These are phyloP conservation scores for Cardamine occulta DNA, from an alignment of 345 rosid genomes.

Conservation along the genomic window DNA sequence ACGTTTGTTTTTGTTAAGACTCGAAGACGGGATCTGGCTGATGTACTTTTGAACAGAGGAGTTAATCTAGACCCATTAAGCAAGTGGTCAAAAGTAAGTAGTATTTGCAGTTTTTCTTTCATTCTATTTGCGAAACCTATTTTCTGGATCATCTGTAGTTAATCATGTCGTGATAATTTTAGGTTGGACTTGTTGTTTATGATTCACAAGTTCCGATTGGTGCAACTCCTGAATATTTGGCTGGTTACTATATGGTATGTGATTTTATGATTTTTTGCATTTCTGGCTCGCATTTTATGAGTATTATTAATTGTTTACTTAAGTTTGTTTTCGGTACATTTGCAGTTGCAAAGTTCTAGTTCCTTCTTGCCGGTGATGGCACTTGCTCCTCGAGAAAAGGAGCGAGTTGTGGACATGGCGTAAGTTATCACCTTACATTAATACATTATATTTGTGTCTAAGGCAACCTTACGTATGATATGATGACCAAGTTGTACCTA, in stretches of 20 bases:
- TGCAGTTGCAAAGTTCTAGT: slow-evolving; percentile 92
- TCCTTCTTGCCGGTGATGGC: slow-evolving; percentile 99
- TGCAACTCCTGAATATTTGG: slow-evolving; percentile 98
- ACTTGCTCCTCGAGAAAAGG: slow-evolving; percentile 96
- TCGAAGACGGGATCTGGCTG: slow-evolving; percentile 91
- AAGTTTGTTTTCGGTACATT: slow-evolving; percentile 25
- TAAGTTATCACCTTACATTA: slow-evolving; percentile 49
- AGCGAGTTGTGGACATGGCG: slow-evolving; percentile 92
- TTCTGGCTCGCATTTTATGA: not conserved
- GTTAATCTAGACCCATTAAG: slow-evolving; percentile 89
- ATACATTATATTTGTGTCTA: slow-evolving; percentile 4
- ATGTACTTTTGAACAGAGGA: slow-evolving; percentile 90
- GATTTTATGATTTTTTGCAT: slow-evolving; percentile 2
- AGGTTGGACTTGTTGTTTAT: slow-evolving; percentile 92
- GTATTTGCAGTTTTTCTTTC: slow-evolving; percentile 7
- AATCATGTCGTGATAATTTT: slow-evolving; percentile 21
- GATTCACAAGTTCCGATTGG: slow-evolving; percentile 96
- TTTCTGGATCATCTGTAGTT: not conserved
- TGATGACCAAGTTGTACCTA: not conserved
- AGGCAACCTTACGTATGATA: not conserved
- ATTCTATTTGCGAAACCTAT: slow-evolving; percentile 3
- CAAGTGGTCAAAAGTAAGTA: slow-evolving; percentile 95
- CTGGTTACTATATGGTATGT: slow-evolving; percentile 89
- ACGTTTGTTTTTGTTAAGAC: slow-evolving; percentile 55
- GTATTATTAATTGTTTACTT: slow-evolving; percentile 11